These are phyloP conservation scores for Taiozyma sp. DNA, from an alignment of 1,139 yeast species.

Conservation along the genomic window DNA sequence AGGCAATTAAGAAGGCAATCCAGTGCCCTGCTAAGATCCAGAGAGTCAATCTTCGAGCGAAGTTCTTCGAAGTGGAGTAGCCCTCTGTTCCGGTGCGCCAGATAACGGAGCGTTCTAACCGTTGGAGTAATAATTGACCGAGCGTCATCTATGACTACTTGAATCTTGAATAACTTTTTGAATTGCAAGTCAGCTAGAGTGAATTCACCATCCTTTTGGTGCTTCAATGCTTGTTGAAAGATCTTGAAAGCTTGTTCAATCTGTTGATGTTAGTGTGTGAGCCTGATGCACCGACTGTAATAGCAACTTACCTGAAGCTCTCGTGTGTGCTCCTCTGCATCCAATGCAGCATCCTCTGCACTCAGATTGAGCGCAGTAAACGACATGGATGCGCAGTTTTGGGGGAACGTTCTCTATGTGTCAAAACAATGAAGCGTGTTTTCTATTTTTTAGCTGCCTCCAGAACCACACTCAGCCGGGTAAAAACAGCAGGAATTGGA, in stretches of 20 bases:
- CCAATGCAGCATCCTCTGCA: conserved; percentile 65
- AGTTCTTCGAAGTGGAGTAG: conserved; percentile 58
- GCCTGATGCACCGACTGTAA: not conserved
- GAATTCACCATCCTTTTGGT: conserved; percentile 49
- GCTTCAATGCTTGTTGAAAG: conserved; percentile 64
- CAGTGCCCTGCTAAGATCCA: conserved; percentile 16
- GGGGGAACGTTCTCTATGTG: not conserved
- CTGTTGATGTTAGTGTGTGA: conserved; percentile 30
- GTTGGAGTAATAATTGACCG: conserved; percentile 58
- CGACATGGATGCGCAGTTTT: conserved; percentile 38
- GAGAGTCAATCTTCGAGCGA: conserved; percentile 11
- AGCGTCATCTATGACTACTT: conserved; percentile 44
- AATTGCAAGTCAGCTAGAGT: conserved; percentile 52
- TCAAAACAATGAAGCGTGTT: not conserved
- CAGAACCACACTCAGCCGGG: not conserved
- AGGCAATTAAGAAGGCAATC: conserved; percentile 34
- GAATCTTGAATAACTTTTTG: conserved; percentile 55
- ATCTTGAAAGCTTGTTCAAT: conserved; percentile 82
- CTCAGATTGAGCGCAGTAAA: conserved; percentile 78
- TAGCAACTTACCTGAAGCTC: conserved; percentile 49
- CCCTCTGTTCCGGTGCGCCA: conserved; percentile 81
- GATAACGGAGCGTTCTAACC: conserved; percentile 65
- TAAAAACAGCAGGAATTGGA: too few relatives aligned
- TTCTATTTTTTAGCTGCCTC: not conserved
- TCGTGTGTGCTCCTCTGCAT: conserved; percentile 82